Conservation (phyloP, 352 stramenopile genomes). For the Pythium chondricola region DNA sequence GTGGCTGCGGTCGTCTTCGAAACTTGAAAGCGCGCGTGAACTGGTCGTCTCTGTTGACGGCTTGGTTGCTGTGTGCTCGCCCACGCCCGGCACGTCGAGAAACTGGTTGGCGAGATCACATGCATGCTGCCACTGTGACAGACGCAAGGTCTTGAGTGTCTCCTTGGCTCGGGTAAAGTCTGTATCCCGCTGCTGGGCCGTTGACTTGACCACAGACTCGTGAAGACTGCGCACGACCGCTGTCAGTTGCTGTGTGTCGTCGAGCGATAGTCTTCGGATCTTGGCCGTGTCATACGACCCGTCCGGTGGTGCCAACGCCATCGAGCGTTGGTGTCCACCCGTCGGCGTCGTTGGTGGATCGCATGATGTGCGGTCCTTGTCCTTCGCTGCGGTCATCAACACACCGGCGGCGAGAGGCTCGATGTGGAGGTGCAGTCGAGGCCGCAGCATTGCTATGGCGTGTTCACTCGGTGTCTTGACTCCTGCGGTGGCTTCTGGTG, state of each 20-base stretch:
- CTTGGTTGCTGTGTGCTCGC: neutral
- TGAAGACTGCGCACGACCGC: conserved; percentile 31
- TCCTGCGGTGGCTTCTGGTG: too few relatives aligned
- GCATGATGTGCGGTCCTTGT: conserved; percentile 3
- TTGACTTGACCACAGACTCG: conserved; percentile 19
- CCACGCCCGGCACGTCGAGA: neutral
- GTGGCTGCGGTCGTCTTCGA: conserved; percentile 34
- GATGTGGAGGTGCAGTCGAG: conserved; percentile 21
- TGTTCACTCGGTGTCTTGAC: too few relatives aligned
- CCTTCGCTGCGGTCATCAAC: conserved; percentile 16
- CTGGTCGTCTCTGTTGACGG: neutral
- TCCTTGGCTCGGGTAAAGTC: conserved; percentile 28
- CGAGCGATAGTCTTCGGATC: conserved; percentile 27
- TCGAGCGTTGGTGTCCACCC: conserved; percentile 13
- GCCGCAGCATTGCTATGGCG: conserved; percentile 6
- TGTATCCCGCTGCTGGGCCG: conserved; percentile 19
- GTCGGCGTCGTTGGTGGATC: conserved; percentile 6
- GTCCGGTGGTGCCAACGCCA: conserved; percentile 5
- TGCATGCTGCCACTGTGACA: conserved; percentile 47
- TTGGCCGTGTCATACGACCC: conserved; percentile 36
- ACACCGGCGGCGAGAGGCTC: conserved; percentile 13
- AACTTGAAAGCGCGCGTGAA: neutral
- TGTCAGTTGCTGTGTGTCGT: conserved; percentile 24
- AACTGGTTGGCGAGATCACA: conserved; percentile 45
- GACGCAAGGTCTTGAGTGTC: conserved; percentile 28